A percentile compares a stretch with the other conserved stretches of the same genome.
Evolutionary conservation across 1,139 yeast species (phyloP).

Genomic region (Candida tropicalis): DNA sequence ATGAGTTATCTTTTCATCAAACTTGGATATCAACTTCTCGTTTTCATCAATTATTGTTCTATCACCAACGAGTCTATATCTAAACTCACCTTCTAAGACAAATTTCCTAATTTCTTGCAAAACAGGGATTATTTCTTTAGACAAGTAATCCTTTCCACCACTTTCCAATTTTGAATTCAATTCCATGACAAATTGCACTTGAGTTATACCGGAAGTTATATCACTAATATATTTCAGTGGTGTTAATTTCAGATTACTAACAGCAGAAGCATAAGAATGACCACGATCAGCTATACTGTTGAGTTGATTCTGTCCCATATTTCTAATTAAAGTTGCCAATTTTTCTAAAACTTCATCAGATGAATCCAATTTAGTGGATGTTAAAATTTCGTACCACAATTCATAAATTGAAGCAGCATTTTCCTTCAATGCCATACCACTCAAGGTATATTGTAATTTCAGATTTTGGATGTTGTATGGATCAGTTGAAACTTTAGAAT

Average conservation of each 20-base stretch:
- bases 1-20: slow-evolving; percentile 25
- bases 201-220: slow-evolving; percentile 69
- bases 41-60: slow-evolving; percentile 40
- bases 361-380: slow-evolving; percentile 62
- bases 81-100: slow-evolving; percentile 43
- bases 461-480: slow-evolving; percentile 51
- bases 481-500: slow-evolving; percentile 56
- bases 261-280: slow-evolving; percentile 77
- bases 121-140: slow-evolving; percentile 61
- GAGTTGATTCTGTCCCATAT: slow-evolving; percentile 76
- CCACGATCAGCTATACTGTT: slow-evolving; percentile 85
- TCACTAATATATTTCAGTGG: slow-evolving; percentile 65
- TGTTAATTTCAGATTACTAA: slow-evolving; percentile 66
- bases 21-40: slow-evolving; percentile 41
- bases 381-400: slow-evolving; percentile 67
- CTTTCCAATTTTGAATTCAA: slow-evolving; percentile 54
- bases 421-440: slow-evolving; percentile 74
- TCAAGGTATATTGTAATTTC: slow-evolving; percentile 51
- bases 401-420: slow-evolving; percentile 63
- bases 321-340: slow-evolving; percentile 70
- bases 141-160: slow-evolving; percentile 54
- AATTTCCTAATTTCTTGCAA: slow-evolving; percentile 56
- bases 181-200: slow-evolving; percentile 68
- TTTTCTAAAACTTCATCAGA: slow-evolving; percentile 62
- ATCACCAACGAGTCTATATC: slow-evolving; percentile 65